Evolutionary conservation across 345 rosid species (phyloP).

Genomic region (Ricinus communis): DNA sequence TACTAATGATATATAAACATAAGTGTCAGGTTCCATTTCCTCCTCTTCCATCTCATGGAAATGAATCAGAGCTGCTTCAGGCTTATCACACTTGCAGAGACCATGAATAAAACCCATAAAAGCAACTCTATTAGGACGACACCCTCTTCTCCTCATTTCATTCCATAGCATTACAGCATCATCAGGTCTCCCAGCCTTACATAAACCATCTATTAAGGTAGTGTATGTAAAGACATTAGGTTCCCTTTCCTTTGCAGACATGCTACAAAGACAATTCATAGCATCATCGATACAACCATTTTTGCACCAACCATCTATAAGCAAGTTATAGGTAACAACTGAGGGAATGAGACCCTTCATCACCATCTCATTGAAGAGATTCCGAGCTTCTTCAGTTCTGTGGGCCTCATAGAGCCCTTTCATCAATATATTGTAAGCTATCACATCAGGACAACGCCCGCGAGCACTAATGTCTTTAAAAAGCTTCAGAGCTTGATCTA

Average conservation of each 20-base stretch:
- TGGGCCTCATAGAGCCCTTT: conserved; percentile 64
- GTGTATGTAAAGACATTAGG: conserved; percentile 79
- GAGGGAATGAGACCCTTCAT: conserved; percentile 71
- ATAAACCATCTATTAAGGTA: conserved; percentile 68
- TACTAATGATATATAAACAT: conserved; percentile 50
- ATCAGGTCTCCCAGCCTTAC: conserved; percentile 59
- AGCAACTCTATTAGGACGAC: conserved; percentile 51
- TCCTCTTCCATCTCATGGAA: conserved; percentile 61
- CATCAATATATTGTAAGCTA: conserved; percentile 74
- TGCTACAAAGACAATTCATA: conserved; percentile 51
- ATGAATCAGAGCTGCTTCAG: conserved; percentile 53
- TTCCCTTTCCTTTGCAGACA: conserved; percentile 49
- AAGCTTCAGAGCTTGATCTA: conserved; percentile 65
- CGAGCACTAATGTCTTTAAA: conserved; percentile 52
- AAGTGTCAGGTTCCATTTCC: conserved; percentile 65
- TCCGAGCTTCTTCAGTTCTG: conserved; percentile 60
- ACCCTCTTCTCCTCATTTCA: conserved; percentile 58
- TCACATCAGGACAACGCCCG: conserved; percentile 72
- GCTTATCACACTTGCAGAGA: conserved; percentile 72
- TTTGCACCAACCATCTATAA: conserved; percentile 88
- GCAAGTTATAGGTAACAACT: conserved; percentile 60
- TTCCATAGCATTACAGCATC: conserved; percentile 74
- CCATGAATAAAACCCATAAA: conserved; percentile 75
- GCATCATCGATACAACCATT: conserved; percentile 54
- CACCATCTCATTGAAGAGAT: conserved; percentile 63